phyloP scores from a whole-genome alignment of 2,329 filamentous ascomycete genomes.

The Fusarium tupiense region DNA sequence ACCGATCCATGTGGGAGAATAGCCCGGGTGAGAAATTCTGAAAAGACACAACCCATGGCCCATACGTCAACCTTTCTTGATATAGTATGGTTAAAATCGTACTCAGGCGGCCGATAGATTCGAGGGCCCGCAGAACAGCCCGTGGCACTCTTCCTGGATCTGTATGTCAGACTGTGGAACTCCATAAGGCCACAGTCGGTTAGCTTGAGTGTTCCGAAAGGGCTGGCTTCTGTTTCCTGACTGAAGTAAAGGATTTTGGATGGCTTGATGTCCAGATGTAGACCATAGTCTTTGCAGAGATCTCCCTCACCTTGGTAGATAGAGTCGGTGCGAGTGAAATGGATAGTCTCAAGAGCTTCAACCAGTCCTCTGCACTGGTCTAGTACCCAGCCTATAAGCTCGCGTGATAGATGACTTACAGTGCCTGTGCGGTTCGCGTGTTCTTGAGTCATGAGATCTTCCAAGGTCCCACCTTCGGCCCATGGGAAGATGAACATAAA shows the following conservation, averaged over 20 bases:
- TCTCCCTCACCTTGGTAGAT: not conserved
- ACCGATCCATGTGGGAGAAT: not conserved
- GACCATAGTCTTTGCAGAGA: not conserved
- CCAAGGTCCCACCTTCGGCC: not conserved
- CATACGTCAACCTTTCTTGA: not conserved
- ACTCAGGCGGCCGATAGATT: not conserved
- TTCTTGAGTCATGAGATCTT: not conserved
- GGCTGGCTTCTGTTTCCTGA: not conserved
- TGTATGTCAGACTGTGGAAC: not conserved
- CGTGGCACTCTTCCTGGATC: not conserved
- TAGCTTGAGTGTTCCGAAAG: not conserved
- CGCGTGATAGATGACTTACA: not conserved
- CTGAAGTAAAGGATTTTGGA: not conserved
- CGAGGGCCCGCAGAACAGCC: not conserved
- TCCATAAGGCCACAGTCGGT: not conserved
- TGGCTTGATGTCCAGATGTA: not conserved
- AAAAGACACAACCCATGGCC: not conserved
- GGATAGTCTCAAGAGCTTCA: not conserved
- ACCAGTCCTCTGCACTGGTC: not conserved
- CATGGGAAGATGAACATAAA: not conserved
- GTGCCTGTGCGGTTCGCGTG: not conserved
- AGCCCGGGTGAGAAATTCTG: not conserved
- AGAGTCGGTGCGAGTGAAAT: not conserved
- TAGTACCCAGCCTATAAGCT: not conserved
- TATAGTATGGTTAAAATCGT: not conserved